Conservation (phyloP, 1,284 basidiomycete species). For the Trichosporon ovoides region DNA sequence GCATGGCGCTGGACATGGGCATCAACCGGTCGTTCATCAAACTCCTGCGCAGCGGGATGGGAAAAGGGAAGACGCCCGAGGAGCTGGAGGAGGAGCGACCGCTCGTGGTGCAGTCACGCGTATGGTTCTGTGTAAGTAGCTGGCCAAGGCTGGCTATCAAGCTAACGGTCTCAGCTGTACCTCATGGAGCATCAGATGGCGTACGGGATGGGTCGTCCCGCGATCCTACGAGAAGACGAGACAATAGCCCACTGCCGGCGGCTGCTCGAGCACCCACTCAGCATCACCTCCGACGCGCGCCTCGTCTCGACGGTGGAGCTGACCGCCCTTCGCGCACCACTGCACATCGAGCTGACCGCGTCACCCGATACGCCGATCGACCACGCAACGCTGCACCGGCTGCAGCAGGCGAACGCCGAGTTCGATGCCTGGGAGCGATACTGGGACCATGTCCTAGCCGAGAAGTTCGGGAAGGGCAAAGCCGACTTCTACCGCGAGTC, state of each 20-base stretch:
- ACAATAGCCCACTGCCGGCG: conserved; percentile 74
- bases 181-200: conserved; percentile 92
- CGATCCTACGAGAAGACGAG: conserved; percentile 85
- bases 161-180: conserved; percentile 56
- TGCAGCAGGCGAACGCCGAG: conserved; percentile 48
- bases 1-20: conserved; percentile 86
- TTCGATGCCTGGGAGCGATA: conserved; percentile 49
- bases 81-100: conserved; percentile 64
- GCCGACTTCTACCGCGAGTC: conserved; percentile 47
- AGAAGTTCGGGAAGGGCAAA: conserved; percentile 40
- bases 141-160: too few species aligned
- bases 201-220: conserved; percentile 85
- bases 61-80: conserved; percentile 55
- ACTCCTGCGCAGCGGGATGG: conserved; percentile 68
- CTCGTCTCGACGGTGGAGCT: conserved; percentile 71
- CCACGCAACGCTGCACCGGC: conserved; percentile 39
- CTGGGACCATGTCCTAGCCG: conserved; percentile 46
- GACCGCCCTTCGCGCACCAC: conserved; percentile 42
- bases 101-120: conserved; percentile 70
- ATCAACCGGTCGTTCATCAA: conserved; percentile 84
- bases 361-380: conserved; percentile 44
- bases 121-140: conserved; percentile 67
- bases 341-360: conserved; percentile 46
- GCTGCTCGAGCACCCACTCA: conserved; percentile 77
- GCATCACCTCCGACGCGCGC: conserved; percentile 86